These are phyloP conservation scores for Eragrostis nindensis DNA, from an alignment of 176 grass and related monocot genomes.

Conservation along the genomic window DNA sequence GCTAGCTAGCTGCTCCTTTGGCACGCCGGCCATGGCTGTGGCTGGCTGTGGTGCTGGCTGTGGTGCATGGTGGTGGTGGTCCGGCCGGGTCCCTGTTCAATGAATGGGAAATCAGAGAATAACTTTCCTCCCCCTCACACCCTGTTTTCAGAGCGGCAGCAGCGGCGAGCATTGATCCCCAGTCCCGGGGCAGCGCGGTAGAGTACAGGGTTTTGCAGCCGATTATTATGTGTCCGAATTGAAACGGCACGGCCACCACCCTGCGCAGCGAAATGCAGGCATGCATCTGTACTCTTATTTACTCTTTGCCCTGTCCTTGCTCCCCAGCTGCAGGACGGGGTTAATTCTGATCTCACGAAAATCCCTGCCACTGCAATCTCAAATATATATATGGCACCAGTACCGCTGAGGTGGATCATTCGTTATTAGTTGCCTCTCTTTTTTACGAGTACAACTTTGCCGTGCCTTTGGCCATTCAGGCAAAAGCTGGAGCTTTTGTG, in stretches of 20 bases:
- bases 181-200: constrained; percentile 7
- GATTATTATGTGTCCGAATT: constrained; percentile 37
- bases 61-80: background rate
- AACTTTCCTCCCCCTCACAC: background rate
- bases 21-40: constrained; percentile 20
- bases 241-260: background rate
- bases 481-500: constrained; percentile 5
- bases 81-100: constrained; percentile 39
- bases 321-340: background rate
- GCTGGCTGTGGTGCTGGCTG: too few relatives aligned
- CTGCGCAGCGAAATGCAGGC: constrained; percentile 29
- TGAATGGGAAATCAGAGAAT: constrained; percentile 32
- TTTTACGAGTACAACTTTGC: constrained; percentile 1
- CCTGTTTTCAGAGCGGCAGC: constrained; percentile 37
- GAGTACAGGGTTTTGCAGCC: constrained; percentile 20
- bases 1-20: constrained; percentile 30
- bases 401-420: constrained; percentile 31
- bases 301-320: constrained; percentile 30
- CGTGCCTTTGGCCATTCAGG: constrained; percentile 12
- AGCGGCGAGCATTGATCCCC: constrained; percentile 47
- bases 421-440: constrained; percentile 1
- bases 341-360: constrained; percentile 27
- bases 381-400: too few relatives aligned
- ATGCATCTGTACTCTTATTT: constrained; percentile 32
- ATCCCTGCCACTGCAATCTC: background rate